Evolutionary conservation across 495 filamentous ascomycete species (phyloP).

Genomic region (Penicillium lividum): DNA sequence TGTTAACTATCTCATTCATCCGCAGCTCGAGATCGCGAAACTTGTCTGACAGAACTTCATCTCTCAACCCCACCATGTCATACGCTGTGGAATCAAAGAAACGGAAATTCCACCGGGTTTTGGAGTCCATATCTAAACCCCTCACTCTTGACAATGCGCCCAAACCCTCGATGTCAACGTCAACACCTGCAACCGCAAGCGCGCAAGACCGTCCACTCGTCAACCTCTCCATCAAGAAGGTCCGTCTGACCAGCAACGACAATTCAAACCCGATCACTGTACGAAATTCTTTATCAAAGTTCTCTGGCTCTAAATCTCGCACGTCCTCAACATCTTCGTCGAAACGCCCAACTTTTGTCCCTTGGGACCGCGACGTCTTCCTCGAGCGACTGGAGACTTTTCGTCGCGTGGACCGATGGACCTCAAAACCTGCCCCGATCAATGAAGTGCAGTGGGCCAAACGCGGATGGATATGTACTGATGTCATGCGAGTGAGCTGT

Average conservation of each 20-base stretch:
- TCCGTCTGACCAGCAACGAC: slow-evolving; percentile 34
- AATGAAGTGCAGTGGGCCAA: slow-evolving; percentile 96
- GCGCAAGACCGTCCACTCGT: slow-evolving; percentile 32
- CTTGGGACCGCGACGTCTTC: slow-evolving; percentile 81
- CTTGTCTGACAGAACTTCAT: slow-evolving; percentile 7
- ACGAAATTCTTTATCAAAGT: slow-evolving; percentile 31
- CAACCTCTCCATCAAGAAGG: slow-evolving; percentile 42
- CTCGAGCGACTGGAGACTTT: slow-evolving; percentile 83
- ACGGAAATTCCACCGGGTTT: slow-evolving; percentile 55
- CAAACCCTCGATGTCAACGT: slow-evolving; percentile 18
- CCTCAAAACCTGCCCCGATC: slow-evolving; percentile 70
- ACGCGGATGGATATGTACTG: slow-evolving; percentile 85
- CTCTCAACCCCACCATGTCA: slow-evolving; percentile 39
- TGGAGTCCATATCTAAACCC: slow-evolving; percentile 54
- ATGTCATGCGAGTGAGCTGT: slow-evolving; percentile 79
- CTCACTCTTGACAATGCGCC: slow-evolving; percentile 19
- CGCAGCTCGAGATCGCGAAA: slow-evolving; percentile 14
- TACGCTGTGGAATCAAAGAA: slow-evolving; percentile 56
- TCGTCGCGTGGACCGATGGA: slow-evolving; percentile 84
- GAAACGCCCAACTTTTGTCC: slow-evolving; percentile 65
- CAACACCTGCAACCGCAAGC: slow-evolving; percentile 24
- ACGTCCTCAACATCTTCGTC: slow-evolving; percentile 26
- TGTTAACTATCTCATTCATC: not conserved
- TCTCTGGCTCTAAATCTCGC: slow-evolving; percentile 25
- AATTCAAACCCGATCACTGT: slow-evolving; percentile 25